Percentiles rank a stretch among this genome's conserved stretches.
Conservation (phyloP, 805 yeast genomes). For the Kodamaea lidongshanica region DNA sequence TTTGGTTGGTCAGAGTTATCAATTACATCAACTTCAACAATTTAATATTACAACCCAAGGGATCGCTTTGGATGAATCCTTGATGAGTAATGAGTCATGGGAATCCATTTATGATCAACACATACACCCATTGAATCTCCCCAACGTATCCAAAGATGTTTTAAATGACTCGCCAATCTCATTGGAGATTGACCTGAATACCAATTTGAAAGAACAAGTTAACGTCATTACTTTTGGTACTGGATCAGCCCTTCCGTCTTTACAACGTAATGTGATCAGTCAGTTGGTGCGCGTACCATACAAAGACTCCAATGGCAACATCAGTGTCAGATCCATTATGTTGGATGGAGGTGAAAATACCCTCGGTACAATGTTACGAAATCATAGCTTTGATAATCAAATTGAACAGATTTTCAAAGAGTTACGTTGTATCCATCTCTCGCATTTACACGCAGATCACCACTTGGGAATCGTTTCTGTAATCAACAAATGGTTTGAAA, state of each 20-base stretch:
- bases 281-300: slow-evolving; percentile 68
- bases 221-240: slow-evolving; percentile 82
- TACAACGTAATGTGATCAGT: slow-evolving; percentile 77
- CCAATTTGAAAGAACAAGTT: slow-evolving; percentile 43
- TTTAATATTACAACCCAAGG: slow-evolving; percentile 20
- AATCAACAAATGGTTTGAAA: slow-evolving; percentile 59
- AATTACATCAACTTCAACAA: slow-evolving; percentile 29
- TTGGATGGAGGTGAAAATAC: slow-evolving; percentile 98
- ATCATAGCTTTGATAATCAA: slow-evolving; percentile 46
- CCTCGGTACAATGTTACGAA: slow-evolving; percentile 60
- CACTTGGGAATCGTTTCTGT: slow-evolving; percentile 78
- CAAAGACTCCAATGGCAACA: slow-evolving; percentile 13
- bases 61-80: slow-evolving; percentile 16
- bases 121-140: slow-evolving; percentile 15
- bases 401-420: slow-evolving; percentile 46
- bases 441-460: slow-evolving; percentile 97
- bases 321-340: slow-evolving; percentile 42
- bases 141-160: slow-evolving; percentile 12
- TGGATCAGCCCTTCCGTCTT: slow-evolving; percentile 86
- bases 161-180: slow-evolving; percentile 17
- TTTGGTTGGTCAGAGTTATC: slow-evolving; percentile 8
- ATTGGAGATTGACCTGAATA: slow-evolving; percentile 10
- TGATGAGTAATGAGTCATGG: slow-evolving; percentile 20
- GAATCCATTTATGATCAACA: slow-evolving; percentile 26
- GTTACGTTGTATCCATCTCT: slow-evolving; percentile 58